phyloP scores from a whole-genome alignment of 441 rosid genomes.

The Mallotus repandus region DNA sequence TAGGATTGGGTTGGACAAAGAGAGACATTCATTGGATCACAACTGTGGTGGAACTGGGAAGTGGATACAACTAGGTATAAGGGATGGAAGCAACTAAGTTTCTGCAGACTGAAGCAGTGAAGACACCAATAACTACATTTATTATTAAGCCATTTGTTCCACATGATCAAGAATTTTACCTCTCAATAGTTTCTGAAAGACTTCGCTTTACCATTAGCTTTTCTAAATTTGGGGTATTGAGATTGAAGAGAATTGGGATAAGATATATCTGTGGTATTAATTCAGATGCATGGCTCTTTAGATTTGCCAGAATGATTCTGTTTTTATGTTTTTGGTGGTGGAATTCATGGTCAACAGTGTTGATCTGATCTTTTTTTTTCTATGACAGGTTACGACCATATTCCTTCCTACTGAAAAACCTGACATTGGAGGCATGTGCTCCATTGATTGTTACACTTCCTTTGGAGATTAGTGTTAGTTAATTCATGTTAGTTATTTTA shows the following conservation, averaged over 20 bases:
- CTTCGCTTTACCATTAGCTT: conserved; percentile 76
- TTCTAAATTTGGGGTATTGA: conserved; percentile 87
- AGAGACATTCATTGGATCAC: conserved; percentile 61
- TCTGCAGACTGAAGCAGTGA: conserved; percentile 45
- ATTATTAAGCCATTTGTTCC: conserved; percentile 87
- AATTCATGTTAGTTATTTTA: conserved; percentile 1
- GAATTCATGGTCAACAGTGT: not conserved
- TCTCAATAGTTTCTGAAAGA: conserved; percentile 73
- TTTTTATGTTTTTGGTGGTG: conserved; percentile 2
- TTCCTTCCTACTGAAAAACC: conserved; percentile 62
- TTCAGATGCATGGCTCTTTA: not conserved
- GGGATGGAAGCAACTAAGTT: conserved; percentile 55
- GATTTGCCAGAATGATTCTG: conserved; percentile 3
- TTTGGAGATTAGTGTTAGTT: conserved; percentile 51
- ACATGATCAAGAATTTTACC: conserved; percentile 74
- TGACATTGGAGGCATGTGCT: conserved; percentile 67
- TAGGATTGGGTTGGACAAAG: conserved; percentile 81
- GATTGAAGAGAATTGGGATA: conserved; percentile 93
- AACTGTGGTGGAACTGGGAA: conserved; percentile 87
- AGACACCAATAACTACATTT: conserved; percentile 81
- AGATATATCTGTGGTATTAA: conserved; percentile 35
- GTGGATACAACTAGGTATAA: conserved; percentile 51
- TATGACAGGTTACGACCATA: conserved; percentile 64
- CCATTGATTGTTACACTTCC: conserved; percentile 92
- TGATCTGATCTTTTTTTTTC: conserved; percentile 21